Evolutionary conservation across 768 basidiomycete genomes (phyloP), one percentile per base, ranked within the genome.

Genomic region (Dioszegia crocea): DNA sequence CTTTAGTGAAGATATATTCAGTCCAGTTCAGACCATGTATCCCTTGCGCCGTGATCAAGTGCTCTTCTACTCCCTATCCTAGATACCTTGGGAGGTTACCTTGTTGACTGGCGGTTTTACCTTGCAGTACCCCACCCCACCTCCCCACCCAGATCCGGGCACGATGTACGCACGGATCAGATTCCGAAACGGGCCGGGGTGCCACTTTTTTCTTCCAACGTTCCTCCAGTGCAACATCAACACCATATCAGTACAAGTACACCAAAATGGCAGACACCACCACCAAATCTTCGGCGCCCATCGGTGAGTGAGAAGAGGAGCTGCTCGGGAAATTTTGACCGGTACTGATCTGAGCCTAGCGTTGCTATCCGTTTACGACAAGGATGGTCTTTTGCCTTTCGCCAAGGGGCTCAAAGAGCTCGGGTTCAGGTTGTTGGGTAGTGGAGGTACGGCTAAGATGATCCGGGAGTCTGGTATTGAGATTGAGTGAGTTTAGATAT

Each of bases 401-500:
- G 96, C 96, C 23, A 82, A 84, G 65, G 89, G 86, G n/a, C 85
- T 98, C 59, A 81, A 84, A 58, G 81, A 82, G 49, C 83, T 86
- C 44, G 93, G 93, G 26, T 86, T 98, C 71, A 85, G 86, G 47
- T 83, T 99, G 11, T 80, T 99, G 17, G 96, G 92, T 50, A 96
- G 92, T 29, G 96, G 96, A 62, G 96, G 96, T 55, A 99, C 96
- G 12, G 93, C 96, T 36, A 98, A 94, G 80, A 90, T 89, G 78
- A 94, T 99, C 76, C 85, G 96, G 74, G 92, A 97, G 36, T 86
- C 89, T 29, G 92, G 91, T 9, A 84, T 97, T 62, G 81, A 85
- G 31, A 92, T 98, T 68, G 85, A 91, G 94, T 91, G 73, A 65
- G 89, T 83, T 23, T 24, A 3, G 14, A 8, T 47, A 43, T 49